Evolutionary conservation across 2,329 filamentous ascomycete genomes (phyloP).

Genomic region (Trichoderma koningii): DNA sequence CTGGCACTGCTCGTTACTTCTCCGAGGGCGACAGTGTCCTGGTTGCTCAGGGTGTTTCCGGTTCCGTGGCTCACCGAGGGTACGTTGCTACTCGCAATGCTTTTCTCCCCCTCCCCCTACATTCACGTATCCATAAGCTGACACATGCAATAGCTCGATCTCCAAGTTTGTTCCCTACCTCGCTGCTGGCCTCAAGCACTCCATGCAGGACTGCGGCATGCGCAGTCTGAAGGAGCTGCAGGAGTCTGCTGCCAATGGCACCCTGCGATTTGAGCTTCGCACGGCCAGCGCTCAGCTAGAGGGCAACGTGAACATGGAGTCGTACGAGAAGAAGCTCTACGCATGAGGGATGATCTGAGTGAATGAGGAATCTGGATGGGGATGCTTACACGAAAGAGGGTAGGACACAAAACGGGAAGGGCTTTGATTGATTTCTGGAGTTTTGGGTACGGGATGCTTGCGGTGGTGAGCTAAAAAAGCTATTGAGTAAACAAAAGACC

Average conservation of each 20-base stretch:
- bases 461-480: constrained; percentile 21
- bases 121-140: constrained; percentile 33
- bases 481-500: constrained; percentile 27
- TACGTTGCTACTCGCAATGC: constrained; percentile 38
- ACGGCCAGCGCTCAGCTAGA: constrained; percentile 94
- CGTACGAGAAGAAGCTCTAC: constrained; percentile 99
- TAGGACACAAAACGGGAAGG: background rate
- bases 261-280: constrained; percentile 87
- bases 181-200: constrained; percentile 93
- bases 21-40: constrained; percentile 93
- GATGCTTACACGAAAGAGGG: background rate
- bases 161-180: constrained; percentile 97
- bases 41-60: constrained; percentile 95
- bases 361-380: constrained; percentile 27
- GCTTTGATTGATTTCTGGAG: constrained; percentile 27
- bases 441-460: constrained; percentile 27
- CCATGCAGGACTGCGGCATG: constrained; percentile 90
- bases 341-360: constrained; percentile 57
- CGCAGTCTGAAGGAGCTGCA: constrained; percentile 78
- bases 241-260: constrained; percentile 70
- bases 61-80: constrained; percentile 76
- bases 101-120: background rate
- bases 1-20: constrained; percentile 96
- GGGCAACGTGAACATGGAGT: constrained; percentile 97
- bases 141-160: constrained; percentile 62